These are phyloP conservation scores for Solanum hybrid DNA, from an alignment of 305 asterid genomes.

Conservation along the genomic window DNA sequence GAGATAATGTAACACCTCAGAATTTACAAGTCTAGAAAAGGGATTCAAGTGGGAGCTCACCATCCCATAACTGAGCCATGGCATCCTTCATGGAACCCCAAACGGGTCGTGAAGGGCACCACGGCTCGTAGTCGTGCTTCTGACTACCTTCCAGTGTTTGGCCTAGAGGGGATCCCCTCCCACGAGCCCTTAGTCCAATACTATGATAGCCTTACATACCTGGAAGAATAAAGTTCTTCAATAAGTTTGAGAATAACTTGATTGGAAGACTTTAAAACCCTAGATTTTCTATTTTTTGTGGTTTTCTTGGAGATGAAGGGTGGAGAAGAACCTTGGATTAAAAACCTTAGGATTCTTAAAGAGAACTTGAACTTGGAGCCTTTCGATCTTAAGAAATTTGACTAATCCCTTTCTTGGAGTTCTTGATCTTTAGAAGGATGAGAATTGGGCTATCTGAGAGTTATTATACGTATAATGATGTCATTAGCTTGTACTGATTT, in stretches of 20 bases:
- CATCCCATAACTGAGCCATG: not conserved
- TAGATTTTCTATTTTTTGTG: too few relatives aligned
- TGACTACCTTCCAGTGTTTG: not conserved
- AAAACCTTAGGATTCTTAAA: too few relatives aligned
- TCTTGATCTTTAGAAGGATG: too few relatives aligned
- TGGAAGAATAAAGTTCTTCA: too few relatives aligned
- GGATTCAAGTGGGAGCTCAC: not conserved
- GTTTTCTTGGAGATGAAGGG: too few relatives aligned
- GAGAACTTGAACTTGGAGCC: too few relatives aligned
- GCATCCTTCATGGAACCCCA: not conserved
- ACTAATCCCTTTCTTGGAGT: too few relatives aligned
- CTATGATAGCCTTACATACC: too few relatives aligned
- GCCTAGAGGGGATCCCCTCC: not conserved
- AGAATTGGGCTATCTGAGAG: not conserved
- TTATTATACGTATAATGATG: not conserved
- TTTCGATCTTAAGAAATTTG: too few relatives aligned
- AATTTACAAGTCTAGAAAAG: not conserved
- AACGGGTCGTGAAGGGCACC: not conserved
- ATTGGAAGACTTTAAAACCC: too few relatives aligned
- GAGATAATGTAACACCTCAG: not conserved
- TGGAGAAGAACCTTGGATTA: too few relatives aligned
- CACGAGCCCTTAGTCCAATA: not conserved
- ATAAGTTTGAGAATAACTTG: too few relatives aligned
- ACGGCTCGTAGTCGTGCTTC: not conserved
- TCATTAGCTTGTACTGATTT: not conserved